Evolutionary conservation across 2,329 filamentous ascomycete species (phyloP).

Genomic region (Monosporascus sp.): DNA sequence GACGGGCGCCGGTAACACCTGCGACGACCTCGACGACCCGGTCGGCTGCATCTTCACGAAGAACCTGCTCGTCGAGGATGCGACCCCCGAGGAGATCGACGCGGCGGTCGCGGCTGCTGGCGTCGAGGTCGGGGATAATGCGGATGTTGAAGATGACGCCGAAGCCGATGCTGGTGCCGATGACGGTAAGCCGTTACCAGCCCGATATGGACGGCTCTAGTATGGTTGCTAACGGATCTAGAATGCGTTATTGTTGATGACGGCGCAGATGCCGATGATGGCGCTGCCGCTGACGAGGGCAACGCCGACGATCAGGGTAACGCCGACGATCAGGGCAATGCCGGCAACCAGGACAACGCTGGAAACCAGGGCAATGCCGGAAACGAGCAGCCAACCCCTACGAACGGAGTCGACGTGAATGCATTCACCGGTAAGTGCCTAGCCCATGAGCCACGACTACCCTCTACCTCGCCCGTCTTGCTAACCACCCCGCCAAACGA

Average conservation of each 20-base stretch:
- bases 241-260: conserved; percentile 4
- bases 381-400: conserved; percentile 9
- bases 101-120: conserved; percentile 39
- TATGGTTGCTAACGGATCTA: not conserved
- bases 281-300: conserved; percentile 11
- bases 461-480: not conserved
- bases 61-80: conserved; percentile 50
- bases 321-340: conserved; percentile 2
- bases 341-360: conserved; percentile 1
- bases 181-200: conserved; percentile 1
- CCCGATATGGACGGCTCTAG: not conserved
- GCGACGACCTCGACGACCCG: conserved; percentile 43
- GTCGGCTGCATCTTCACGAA: conserved; percentile 52
- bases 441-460: not conserved
- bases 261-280: conserved; percentile 5
- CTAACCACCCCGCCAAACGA: not conserved
- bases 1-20: conserved; percentile 47
- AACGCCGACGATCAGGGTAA: conserved; percentile 3
- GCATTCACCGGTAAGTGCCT: conserved; percentile 33
- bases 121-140: conserved; percentile 2
- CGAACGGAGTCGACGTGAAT: conserved; percentile 35
- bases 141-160: no score
- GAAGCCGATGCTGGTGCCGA: not conserved
- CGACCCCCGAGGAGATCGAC: conserved; percentile 47
- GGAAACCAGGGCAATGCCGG: conserved; percentile 1